Base-by-base conservation (phyloP, 2,329 filamentous ascomycete species). In the Penicillium sp. region DNA sequence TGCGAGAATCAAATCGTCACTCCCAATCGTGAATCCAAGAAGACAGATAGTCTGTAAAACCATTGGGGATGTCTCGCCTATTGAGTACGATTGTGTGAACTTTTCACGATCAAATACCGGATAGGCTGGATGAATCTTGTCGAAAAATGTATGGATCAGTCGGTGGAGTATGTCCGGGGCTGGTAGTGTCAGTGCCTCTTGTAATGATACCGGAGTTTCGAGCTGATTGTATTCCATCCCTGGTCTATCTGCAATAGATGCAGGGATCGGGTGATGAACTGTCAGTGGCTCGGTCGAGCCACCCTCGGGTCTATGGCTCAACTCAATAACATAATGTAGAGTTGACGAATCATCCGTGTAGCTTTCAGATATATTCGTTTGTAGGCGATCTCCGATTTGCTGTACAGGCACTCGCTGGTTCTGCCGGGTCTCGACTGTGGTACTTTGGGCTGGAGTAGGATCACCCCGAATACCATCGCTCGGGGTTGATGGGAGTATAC, bases 91-190 rank as follows among this genome's bases (percentile, higher is more conserved):
- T 13, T 41, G 29, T 13, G 56, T 48, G 34, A 62, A 60, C 3
- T 53, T 56, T 13, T 48, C 45, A 8, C 59, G 50, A 42, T 62
- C 57, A 7, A 62, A 45, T 9, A 62, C 55, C 4, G 59, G 59
- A 51, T 58, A 62, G 17, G 57, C 57, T 18, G 59, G 59, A 41
- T 62, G 59, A 10, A 62, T 58, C 32, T 52, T 56, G 12, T 59
- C 55, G 34, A 62, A 62, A 34, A 60, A 62, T 20, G 59, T 53
- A 24, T 52, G 51, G 26, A 62, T 53, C n/a, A 62, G 47, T 43
- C 52, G 48, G 30, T 58, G 46, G 48, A 55, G 53, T 23, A 59
- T 54, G 32, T 59, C 46, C 27, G 47, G 49, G 3, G 39, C 26
- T 10, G 57, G 59, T 15, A 62, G 34, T 8, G 26, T 52, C 21